phyloP scores from a whole-genome alignment of 176 grass and related monocot genomes.

The Luzula sylvatica region DNA sequence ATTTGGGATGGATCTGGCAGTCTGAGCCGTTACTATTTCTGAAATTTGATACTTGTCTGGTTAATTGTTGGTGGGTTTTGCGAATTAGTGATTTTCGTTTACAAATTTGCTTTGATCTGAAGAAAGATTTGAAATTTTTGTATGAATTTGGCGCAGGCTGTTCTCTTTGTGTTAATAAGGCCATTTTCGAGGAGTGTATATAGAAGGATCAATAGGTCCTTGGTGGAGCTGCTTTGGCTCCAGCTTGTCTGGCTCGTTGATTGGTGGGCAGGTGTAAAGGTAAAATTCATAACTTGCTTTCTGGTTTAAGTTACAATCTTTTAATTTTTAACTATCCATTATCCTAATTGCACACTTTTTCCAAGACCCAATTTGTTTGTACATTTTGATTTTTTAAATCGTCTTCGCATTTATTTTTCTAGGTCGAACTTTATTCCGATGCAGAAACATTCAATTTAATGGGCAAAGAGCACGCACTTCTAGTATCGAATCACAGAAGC shows the following conservation, averaged over 20 bases:
- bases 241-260: constrained; percentile 88
- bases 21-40: not conserved
- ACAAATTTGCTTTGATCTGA: constrained; percentile 6
- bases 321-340: not conserved
- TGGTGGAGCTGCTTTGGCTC: constrained; percentile 77
- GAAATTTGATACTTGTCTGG: not conserved
- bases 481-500: constrained; percentile 75
- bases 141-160: constrained; percentile 30
- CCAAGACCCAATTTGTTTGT: too few relatives aligned
- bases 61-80: not conserved
- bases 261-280: constrained; percentile 96
- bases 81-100: too few relatives aligned
- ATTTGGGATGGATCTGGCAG: constrained; percentile 5
- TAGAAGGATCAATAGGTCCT: constrained; percentile 50
- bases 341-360: not conserved
- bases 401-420: constrained; percentile 16
- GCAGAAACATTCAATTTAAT: constrained; percentile 49
- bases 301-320: not conserved
- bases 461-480: constrained; percentile 73
- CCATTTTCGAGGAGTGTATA: constrained; percentile 65
- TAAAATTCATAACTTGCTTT: constrained; percentile 11
- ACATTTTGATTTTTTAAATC: too few relatives aligned
- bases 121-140: not conserved
- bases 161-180: constrained; percentile 49
- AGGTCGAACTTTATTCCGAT: constrained; percentile 59